These are phyloP conservation scores for Aspergillus sp. DNA, from an alignment of 2,329 filamentous ascomycete species.

Conservation along the genomic window DNA sequence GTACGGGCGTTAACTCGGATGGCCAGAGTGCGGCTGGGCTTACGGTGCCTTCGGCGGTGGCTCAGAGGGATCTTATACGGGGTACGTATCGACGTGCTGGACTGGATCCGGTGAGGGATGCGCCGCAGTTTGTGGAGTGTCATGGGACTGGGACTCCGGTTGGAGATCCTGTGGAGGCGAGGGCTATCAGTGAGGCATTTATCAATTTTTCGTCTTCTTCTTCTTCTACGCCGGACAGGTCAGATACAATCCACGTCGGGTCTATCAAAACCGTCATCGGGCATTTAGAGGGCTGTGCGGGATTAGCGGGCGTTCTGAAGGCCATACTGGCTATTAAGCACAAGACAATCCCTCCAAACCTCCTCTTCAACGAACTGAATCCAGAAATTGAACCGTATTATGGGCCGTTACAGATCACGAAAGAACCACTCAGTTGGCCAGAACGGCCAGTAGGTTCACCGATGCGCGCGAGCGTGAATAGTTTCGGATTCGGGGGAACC, in stretches of 20 bases:
- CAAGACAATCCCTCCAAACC: too few species aligned
- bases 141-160: constrained; percentile 43
- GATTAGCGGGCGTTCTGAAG: too few species aligned
- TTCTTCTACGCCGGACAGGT: background rate
- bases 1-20: background rate
- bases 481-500: too few species aligned
- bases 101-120: background rate
- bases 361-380: too few species aligned
- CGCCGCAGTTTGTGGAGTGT: constrained; percentile 41
- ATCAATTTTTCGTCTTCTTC: too few species aligned
- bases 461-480: too few species aligned
- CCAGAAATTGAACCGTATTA: too few species aligned
- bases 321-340: too few species aligned
- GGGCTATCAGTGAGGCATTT: constrained; percentile 25
- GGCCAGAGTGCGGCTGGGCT: background rate
- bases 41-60: background rate
- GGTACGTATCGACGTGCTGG: background rate
- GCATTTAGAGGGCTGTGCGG: constrained; percentile 23
- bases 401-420: too few species aligned
- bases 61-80: background rate
- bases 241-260: constrained; percentile 9
- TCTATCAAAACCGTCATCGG: constrained; percentile 25
- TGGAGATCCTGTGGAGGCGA: constrained; percentile 31
- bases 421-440: too few species aligned
- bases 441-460: too few species aligned